Base-by-base conservation (phyloP, 140 eudicot genomes). In the Bidens hawaiensis region DNA sequence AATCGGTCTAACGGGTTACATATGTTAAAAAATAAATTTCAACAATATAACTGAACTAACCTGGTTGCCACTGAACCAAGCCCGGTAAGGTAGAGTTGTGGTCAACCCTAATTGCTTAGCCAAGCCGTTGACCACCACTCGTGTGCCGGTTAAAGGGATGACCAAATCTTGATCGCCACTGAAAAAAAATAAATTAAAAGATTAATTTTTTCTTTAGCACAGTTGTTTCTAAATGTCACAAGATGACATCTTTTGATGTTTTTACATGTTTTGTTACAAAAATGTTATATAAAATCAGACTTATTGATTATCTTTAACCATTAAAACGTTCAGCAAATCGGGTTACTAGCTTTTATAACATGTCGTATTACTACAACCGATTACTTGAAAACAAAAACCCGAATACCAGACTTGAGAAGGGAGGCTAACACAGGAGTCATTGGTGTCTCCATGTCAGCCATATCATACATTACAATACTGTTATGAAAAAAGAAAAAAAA, bases 111-210 rank as follows among this genome's bases (percentile, higher is more conserved):
- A 19, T 18, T 81, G 73, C 55, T 78, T 83, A 3, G 93, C 95
- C 60, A 85, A 60, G 10, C 68, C 65, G 24, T 62, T 75, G 43
- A 85, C 81, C 45, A 83, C 76, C 50, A 66, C 11, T 2, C 97
- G 75, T 10, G 95, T 76, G 48, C 87, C 89, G 4, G 79, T 80
- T 14, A 89, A 52, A 12, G 97, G 97, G 18, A 86, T 33, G 63
- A 83, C 87, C n/a, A 94, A 89, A 75, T 89, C 97, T 75, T 89
- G 97, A 68, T 89, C 95, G 25, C 97, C 97, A 70, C 97, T 89
- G 77, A n/a, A n/a, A 23, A 36, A 70, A 13, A 5, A 18, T 55
- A 4, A 28, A 38, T 13, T 13, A 58, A 48, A 1, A 26, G 1
- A 41, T 6, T 36, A 49, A 69, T 19, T 30, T 48, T 36, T 2